A percentile compares a stretch with the other conserved stretches of the same genome.
Conservation (phyloP, 2,329 filamentous ascomycete genomes). For the Penicillium vulpinum region DNA sequence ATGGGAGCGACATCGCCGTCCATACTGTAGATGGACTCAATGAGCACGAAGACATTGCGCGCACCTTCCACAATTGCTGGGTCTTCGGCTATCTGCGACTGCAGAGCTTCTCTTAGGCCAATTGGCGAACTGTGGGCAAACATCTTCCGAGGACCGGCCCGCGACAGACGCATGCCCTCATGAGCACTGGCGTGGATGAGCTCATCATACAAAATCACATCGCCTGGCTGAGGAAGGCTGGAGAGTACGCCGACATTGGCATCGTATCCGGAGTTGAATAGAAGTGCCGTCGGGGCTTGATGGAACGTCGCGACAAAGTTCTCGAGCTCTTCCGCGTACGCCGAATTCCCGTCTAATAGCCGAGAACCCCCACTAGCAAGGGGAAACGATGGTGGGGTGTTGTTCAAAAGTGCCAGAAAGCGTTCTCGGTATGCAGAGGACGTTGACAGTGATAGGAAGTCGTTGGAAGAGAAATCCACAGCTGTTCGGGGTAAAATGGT, state of each 20-base stretch:
- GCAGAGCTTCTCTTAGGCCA: slow-evolving; percentile 1
- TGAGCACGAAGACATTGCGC: slow-evolving; percentile 64
- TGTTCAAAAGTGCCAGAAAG: slow-evolving; percentile 52
- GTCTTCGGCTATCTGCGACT: slow-evolving; percentile 23
- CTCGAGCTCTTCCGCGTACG: slow-evolving; percentile 61
- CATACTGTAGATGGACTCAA: slow-evolving; percentile 79
- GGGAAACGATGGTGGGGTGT: slow-evolving; percentile 36
- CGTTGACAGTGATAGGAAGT: slow-evolving; percentile 61
- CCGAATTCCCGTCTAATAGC: slow-evolving; percentile 65
- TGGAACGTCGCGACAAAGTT: slow-evolving; percentile 61
- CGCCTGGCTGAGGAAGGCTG: slow-evolving; percentile 60
- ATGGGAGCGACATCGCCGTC: slow-evolving; percentile 73
- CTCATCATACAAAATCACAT: slow-evolving; percentile 70
- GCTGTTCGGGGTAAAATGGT: slow-evolving; percentile 47
- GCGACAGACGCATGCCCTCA: slow-evolving; percentile 68
- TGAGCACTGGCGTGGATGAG: slow-evolving; percentile 76
- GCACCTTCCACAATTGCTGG: slow-evolving; percentile 38
- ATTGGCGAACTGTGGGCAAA: slow-evolving; percentile 50
- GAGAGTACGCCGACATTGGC: slow-evolving; percentile 66
- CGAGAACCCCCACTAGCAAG: slow-evolving; percentile 62
- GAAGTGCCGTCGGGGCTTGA: slow-evolving; percentile 55
- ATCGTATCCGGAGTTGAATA: slow-evolving; percentile 67
- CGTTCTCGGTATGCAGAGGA: slow-evolving; percentile 48
- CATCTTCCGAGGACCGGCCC: slow-evolving; percentile 49
- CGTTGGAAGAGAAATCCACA: slow-evolving; percentile 65